A percentile compares a stretch with the other conserved stretches of the same genome.
Conservation (phyloP, 2,329 filamentous ascomycete genomes). For the Diplodia sapinea region DNA sequence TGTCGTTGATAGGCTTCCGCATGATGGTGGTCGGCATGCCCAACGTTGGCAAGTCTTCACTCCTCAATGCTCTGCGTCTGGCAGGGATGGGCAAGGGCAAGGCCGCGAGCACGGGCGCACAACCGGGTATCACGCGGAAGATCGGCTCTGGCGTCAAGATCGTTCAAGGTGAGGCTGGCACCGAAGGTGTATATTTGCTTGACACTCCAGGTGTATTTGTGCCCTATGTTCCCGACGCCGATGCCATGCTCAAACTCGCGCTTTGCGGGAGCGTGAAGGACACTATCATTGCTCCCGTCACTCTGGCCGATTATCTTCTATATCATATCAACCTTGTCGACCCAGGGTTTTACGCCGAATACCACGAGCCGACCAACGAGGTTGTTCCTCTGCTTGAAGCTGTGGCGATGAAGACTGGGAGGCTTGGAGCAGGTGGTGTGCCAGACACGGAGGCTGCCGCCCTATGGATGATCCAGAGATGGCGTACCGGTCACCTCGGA, state of each 20-base stretch:
- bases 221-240: conserved; percentile 82
- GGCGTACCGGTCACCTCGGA: conserved; percentile 78
- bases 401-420: conserved; percentile 76
- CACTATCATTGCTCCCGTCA: conserved; percentile 76
- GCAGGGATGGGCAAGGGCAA: conserved; percentile 71
- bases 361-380: conserved; percentile 79
- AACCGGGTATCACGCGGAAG: conserved; percentile 89
- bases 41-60: conserved; percentile 92
- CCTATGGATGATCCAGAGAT: conserved; percentile 79
- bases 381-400: conserved; percentile 72
- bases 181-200: conserved; percentile 71
- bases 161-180: conserved; percentile 56
- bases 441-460: conserved; percentile 76
- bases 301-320: conserved; percentile 87
- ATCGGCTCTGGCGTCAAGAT: conserved; percentile 85
- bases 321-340: conserved; percentile 77
- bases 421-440: conserved; percentile 73
- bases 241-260: conserved; percentile 94
- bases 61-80: conserved; percentile 84
- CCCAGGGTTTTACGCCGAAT: conserved; percentile 66
- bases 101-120: conserved; percentile 79
- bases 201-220: conserved; percentile 97
- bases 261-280: conserved; percentile 91
- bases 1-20: conserved; percentile 77
- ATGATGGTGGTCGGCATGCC: conserved; percentile 95